Evolutionary conservation across 345 rosid genomes (phyloP), one percentile per base, ranked within the genome.

Genomic region (Reutealis trisperma): DNA sequence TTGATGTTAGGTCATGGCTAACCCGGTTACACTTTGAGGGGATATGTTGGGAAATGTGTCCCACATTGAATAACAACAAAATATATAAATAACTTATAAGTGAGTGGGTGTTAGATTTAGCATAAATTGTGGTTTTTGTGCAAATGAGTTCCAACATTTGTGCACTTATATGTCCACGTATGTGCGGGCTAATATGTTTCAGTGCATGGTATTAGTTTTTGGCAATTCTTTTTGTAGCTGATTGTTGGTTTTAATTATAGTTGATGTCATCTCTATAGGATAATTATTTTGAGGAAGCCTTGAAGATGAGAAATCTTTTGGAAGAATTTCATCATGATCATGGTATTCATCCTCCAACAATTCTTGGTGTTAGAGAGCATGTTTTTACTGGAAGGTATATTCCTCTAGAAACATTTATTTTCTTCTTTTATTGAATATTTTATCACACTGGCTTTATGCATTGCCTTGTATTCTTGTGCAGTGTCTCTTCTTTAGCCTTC

Each of bases 301-400:
- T 95, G 85, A 95, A 95, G 87, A 88, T 95, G 96, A 89, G 99
- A 84, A 95, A 95, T 87, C 97, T 95, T 74, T 89, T 95, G 71
- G 98, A 93, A 82, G 99, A 95, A 83, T 95, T 95, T 61, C 88
- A 88, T 65, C 41, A 80, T 75, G 89, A 92, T 83, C 98, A 95
- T 79, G 99, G 99, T 51, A 88, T 90, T 81, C 97, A 84, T 73
- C 86, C 94, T 79, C 90, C 99, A 77, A 92, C 97, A n/a, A 95
- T 95, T 88, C 96, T 95, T 84, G 99, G 99, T 81, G 98, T 95
- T 72, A 83, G 99, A 84, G 99, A 95, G 82, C 94, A 95, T 77
- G 94, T 95, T 72, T 95, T 95, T 78, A 95, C 99, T 0, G 99
- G 99, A 88, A 92, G 99, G 99, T 89, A 81, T 72, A 73, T 60